These are phyloP conservation scores for Peziza echinospora DNA, from an alignment of 495 filamentous ascomycete species.

Conservation along the genomic window DNA sequence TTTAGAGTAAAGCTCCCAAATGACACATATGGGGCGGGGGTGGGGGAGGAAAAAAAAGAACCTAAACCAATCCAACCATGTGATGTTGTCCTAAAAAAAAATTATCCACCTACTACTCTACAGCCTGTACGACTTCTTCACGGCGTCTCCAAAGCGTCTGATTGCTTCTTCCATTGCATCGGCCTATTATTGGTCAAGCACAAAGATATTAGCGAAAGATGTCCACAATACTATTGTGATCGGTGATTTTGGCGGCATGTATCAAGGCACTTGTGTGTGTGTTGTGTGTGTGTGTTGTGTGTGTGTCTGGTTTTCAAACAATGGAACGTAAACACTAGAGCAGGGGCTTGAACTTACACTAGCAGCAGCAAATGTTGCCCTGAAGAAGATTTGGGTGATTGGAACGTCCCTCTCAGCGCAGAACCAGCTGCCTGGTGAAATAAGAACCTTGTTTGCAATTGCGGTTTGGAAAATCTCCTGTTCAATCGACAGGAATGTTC, in stretches of 20 bases:
- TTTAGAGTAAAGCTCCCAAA: too few relatives aligned
- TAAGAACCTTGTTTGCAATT: conserved; percentile 47
- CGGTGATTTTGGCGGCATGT: not conserved
- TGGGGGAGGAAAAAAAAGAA: too few relatives aligned
- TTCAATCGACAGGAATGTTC: conserved; percentile 48
- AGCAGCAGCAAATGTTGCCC: conserved; percentile 72
- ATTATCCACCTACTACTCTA: not conserved
- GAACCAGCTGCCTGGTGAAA: conserved; percentile 80
- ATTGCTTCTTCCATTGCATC: conserved; percentile 64
- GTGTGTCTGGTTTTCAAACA: not conserved
- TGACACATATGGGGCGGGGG: too few relatives aligned
- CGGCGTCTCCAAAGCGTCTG: conserved; percentile 44
- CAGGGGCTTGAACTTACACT: conserved; percentile 25
- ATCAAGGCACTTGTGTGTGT: not conserved
- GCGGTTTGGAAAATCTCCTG: conserved; percentile 59
- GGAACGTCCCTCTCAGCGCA: conserved; percentile 32
- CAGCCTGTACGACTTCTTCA: conserved; percentile 40
- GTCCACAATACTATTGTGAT: not conserved
- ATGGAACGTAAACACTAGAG: not conserved
- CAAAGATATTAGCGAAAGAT: not conserved
- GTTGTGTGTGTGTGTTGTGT: not conserved
- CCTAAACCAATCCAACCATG: not conserved
- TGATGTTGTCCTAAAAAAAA: not conserved
- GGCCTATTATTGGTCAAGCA: conserved; percentile 2
- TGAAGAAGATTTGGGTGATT: conserved; percentile 47